Evolutionary conservation across 331 rosid species (phyloP), one percentile per base, ranked within the genome.

Genomic region (Saraca asoca): DNA sequence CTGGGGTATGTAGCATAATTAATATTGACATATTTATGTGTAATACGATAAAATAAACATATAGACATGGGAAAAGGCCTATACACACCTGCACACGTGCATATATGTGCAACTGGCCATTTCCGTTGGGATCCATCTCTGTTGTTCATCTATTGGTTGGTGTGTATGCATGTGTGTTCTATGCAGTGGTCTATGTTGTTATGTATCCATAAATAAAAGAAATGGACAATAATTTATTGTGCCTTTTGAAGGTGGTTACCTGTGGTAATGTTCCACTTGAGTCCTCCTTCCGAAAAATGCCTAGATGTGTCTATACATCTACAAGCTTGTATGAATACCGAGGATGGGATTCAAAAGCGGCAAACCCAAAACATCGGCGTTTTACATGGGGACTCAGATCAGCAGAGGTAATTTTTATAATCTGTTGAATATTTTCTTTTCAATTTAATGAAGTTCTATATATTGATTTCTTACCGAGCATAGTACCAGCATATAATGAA

Each of bases 191-290:
- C 60, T 77, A 34, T 35, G 41, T 70, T 37, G 42, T 48, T 64
- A 58, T 41, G 46, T 51, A 42, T 68, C 53, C 63, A 29, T 75
- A 55, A 70, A 55, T 52, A 65, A 48, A 12, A 12, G 53, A 64
- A 82, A 70, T 62, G 73, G 76, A 75, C 19, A 64, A 58, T 69
- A 45, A 57, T 67, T 79, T 69, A 45, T 66, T 44, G 11, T 63
- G 58, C 79, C 75, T 73, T 72, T 76, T 87, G 81, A 80, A 92
- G 98, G 97, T 93, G 81, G 97, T 93, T 64, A 93, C 98, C 34
- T 93, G 97, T 48, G 98, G 98, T 60, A 90, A 93, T 69, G 97
- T 93, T 75, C 98, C 98, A 6, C 91, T 93, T 20, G 98, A 90
- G 75, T 90, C 98, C 54, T 88, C 98, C 58, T 93, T 93, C 70